Base-by-base conservation (phyloP, 1,139 yeast genomes). In the Yueomyces sp. region DNA sequence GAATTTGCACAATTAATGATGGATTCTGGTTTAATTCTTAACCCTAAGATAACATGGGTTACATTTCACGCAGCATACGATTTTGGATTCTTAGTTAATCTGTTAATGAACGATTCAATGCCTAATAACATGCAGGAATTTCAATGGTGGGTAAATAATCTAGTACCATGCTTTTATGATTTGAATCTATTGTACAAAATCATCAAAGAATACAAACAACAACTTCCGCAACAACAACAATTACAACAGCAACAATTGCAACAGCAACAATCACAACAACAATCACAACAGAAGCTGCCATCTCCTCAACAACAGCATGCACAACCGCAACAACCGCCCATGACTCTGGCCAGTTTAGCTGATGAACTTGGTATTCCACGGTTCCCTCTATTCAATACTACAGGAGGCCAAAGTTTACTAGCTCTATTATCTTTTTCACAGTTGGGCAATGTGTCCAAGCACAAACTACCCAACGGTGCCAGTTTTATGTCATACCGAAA, bases 61-160 rank as follows among this genome's bases (percentile, higher is more conserved):
- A 82, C 95, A 48, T 91, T 81, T 64, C 97, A 91, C 61, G 81
- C 87, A 1, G 98, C 97, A 12, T 91, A 91, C 63, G 98, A 91
- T 63, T 75, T 89, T 59, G 98, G 98, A 1, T 89, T 89, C 61
- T 69, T 91, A 49, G 67, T 87, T 36, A 78, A 95, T 44, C 69
- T 87, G 49, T 70, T 91, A 60, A 76, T 81, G 51, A 85, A 86
- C 61, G 75, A 76, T 46, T 68, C 72, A 41, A 81, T 91, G 68
- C 97, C 97, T 1, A 76, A 75, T 27, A 86, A 81, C 52, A 93
- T 84, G 58, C 73, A 76, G 37, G 95, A 82, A 39, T 91, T 86
- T 56, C 72, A 81, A 50, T 71, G 78, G 70, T 77, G 87, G 72
- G 70, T 87, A 42, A 65, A 71, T 39, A 70, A 76, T 46, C 86